Base-by-base conservation (phyloP, 1,284 basidiomycete species). In the Sporisorium sorghi region DNA sequence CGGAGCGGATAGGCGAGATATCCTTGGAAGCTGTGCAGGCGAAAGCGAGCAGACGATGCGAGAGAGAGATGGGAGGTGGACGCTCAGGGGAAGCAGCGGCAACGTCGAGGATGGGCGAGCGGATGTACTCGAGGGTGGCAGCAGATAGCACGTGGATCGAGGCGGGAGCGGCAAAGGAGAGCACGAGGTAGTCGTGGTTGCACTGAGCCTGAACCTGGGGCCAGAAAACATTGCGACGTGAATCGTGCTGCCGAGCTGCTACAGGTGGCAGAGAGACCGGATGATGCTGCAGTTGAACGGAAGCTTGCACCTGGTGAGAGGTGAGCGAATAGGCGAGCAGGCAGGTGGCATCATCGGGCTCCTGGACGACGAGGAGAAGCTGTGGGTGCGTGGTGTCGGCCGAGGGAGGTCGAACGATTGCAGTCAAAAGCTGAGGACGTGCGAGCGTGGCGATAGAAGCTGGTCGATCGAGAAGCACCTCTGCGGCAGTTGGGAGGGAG, bases 121-220 rank as follows among this genome's bases (percentile, higher is more conserved):
- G 30, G 2, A 62, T 30, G 44, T 74, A 74, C 15, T 70, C n/a
- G 14, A 74, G 57, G 0, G 49, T 63, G 6, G 61, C 14, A n/a
- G 66, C 47, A 4, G 61, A 65, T 9, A 74, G 46, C 23, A 70
- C 58, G 21, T 74, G 72, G n/a, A 74, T 54, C 19, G 66, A 62
- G 11, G 66, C 39, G 4, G 66, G 67, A 9, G 54, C 48, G 14
- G 70, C 63, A 51, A 73, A 63, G 14, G 72, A 74, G 10, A 74
- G 66, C 3, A 61, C 58, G 28, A 74, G 35, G 32, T 48, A 66
- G n/a, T 39, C 40, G 2, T 70, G 51, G 46, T 66, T 74, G 58
- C 52, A 57, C 58, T 74, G 58, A 9, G 57, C 24, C 17, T 66
- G 51, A 5, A 64, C 59, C 12, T 62, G 43, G 4, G 58, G 52